Base-by-base conservation (phyloP, 805 yeast species). In the Diddensiella caesifluorescens region DNA sequence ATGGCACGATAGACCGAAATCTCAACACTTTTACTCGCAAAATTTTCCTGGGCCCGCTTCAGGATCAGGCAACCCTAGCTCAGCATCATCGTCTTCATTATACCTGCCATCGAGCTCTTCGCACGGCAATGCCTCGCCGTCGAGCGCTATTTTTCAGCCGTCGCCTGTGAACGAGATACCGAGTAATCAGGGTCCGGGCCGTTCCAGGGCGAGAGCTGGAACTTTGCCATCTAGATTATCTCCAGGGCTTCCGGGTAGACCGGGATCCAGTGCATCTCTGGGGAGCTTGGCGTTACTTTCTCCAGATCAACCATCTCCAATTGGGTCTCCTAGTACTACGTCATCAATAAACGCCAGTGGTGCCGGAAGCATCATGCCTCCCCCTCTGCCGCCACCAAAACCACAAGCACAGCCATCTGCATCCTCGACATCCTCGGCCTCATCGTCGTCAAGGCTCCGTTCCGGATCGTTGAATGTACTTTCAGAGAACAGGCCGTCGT, bases 131-230 rank as follows among this genome's bases (percentile, higher is more conserved):
- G 38, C 28, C 15, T 32, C 36, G 7, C 23, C 36, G 23, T 21
- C 36, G 6, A 47, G 48, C 13, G 42, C 46, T 26, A 22, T 44
- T 22, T 31, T 35, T 19, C 37, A 32, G 22, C 36, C 32, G 18
- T 40, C 36, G 27, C 40, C 44, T 10, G 35, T 42, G 13, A 25
- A 22, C n/a, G 38, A 28, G 22, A 13, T 22, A 20, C 23, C 39
- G 27, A 25, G 18, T 15, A 28, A 22, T 18, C 29, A 18, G 15
- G 36, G 16, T 5, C 34, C 33, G 23, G 19, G 23, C 27, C 64
- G 77, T 51, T 68, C 75, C 12, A 71, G 92, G 47, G 77, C 83
- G 34, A 71, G 94, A 49, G 83, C 92, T 2, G 92, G 92, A 2
- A 84, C 94, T 10, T 64, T 84, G 36, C 90, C 92, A 5, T 78